Evolutionary conservation across 257 asterid genomes (phyloP), one percentile per base, ranked within the genome.

Genomic region (Solanum tarijense): DNA sequence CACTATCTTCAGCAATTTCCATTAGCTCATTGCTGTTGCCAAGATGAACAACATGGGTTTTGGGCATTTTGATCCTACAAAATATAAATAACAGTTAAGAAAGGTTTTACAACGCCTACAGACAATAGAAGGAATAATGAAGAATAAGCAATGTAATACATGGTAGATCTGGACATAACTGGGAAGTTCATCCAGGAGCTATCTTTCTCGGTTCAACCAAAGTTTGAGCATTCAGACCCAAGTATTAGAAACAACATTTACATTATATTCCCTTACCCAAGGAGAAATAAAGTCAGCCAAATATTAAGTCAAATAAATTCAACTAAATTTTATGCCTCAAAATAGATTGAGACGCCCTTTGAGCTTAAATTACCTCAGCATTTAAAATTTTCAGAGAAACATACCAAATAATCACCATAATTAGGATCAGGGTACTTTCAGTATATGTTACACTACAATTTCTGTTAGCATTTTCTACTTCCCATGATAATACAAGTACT

Each of bases 1-100:
- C 96, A 87, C 66, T 89, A 89, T 94, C 95, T 89, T 94, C 98
- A 38, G 99, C 99, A 83, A 94, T 93, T 89, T 93, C 98, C 98
- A 93, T 96, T 91, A 97, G 91, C 84, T 94, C 98, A 87, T 93
- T 94, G 95, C 98, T 97, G 90, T 97, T 97, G 65, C 99, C 99
- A 90, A 97, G 99, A 92, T 96, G 98, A 87, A 97, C 99, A 39
- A 95, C 98, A 93, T 94, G 95, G 79, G 98, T 97, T 55, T 91
- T 89, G 31, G 99, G 99, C 99, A 97, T 97, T 94, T 93, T 92
- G 89, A 97, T 97, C 93, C 99, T 97, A 92, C 90, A 88, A 66
- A 87, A 48, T 48, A 88, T 89, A 60, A 87, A 62, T 58, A 90
- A 84, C 73, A 89, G 60, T 82, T 55, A 36, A 88, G 20, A 85